A percentile compares a stretch with the other conserved stretches of the same genome.
Evolutionary conservation across 2,329 filamentous ascomycete species (phyloP).

Genomic region (Fusarium sp.): DNA sequence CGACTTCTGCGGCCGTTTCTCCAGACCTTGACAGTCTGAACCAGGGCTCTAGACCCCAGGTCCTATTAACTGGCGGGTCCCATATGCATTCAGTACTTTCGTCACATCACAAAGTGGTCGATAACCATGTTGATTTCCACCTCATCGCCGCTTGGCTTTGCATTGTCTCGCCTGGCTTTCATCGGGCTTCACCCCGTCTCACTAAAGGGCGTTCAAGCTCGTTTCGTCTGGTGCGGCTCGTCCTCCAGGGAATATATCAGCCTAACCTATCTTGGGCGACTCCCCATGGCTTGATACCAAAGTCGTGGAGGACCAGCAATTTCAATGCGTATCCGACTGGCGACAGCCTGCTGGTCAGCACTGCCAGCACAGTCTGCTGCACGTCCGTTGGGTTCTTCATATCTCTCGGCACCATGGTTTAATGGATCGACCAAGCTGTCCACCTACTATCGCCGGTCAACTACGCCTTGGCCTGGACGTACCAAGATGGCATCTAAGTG

Average conservation of each 20-base stretch:
- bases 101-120: constrained; percentile 27
- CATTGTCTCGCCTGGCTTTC: constrained; percentile 16
- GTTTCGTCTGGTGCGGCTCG: constrained; percentile 8
- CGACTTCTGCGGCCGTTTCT: constrained; percentile 36
- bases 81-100: constrained; percentile 26
- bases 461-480: constrained; percentile 15
- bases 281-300: constrained; percentile 8
- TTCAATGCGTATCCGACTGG: constrained; percentile 27
- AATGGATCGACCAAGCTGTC: background rate
- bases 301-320: constrained; percentile 18
- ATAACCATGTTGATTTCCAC: constrained; percentile 18
- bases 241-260: constrained; percentile 1
- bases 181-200: constrained; percentile 10
- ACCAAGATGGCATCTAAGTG: constrained; percentile 17
- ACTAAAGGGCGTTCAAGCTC: background rate
- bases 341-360: constrained; percentile 23
- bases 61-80: constrained; percentile 19
- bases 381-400: constrained; percentile 5
- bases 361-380: constrained; percentile 1
- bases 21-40: constrained; percentile 28
- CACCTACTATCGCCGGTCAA: background rate
- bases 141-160: constrained; percentile 17
- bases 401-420: constrained; percentile 2
- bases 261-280: constrained; percentile 1
- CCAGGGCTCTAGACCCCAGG: constrained; percentile 22